Evolutionary conservation across 192 early-diverging fungal species (phyloP), one percentile per base, ranked within the genome.

Genomic region (Diversispora epigaea): DNA sequence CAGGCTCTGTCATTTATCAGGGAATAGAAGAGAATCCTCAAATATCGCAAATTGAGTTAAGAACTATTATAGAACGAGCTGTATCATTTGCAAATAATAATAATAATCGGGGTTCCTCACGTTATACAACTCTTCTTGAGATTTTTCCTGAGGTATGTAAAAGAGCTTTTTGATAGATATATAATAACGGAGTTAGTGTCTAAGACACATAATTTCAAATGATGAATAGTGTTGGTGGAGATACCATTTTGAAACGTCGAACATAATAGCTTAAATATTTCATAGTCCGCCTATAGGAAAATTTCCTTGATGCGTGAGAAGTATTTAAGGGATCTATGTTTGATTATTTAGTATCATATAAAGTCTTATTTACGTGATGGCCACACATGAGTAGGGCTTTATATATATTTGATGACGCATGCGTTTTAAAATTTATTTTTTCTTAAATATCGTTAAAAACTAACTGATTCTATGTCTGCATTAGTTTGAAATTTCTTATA

Each of bases 401-500:
- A 4, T 40, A 65, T 65, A 65, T 65, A 40, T 65, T 40, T 65
- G 63, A 65, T 9, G 15, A 45, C 7, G 19, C 19, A n/a, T n/a
- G n/a, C n/a, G n/a, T n/a, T n/a, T n/a, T n/a, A n/a, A n/a, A n/a
- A n/a, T n/a, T n/a, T n/a, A n/a, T n/a, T n/a, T n/a, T n/a, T n/a
- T n/a, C n/a, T 58, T 41, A 41, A 41, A 65, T 65, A 44, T 65
- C 12, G 6, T 40, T 65, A 40, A 65, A 65, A 15, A 65, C 41
- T 65, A 4, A 65, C 40, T 25, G 39, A 65, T 65, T 7, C 4
- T 65, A 41, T 41, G 19, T 14, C 43, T 65, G 4, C 4, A 41
- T 65, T 65, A 65, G 63, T 65, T 65, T 39, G 63, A 65, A n/a
- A 65, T 40, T 45, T 2, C 56, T 58, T 58, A 21, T 58, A 8